A percentile compares a stretch with the other conserved stretches of the same genome.
Conservation (phyloP, 148 eudicot species). For the Dysphania ambrosioides region DNA sequence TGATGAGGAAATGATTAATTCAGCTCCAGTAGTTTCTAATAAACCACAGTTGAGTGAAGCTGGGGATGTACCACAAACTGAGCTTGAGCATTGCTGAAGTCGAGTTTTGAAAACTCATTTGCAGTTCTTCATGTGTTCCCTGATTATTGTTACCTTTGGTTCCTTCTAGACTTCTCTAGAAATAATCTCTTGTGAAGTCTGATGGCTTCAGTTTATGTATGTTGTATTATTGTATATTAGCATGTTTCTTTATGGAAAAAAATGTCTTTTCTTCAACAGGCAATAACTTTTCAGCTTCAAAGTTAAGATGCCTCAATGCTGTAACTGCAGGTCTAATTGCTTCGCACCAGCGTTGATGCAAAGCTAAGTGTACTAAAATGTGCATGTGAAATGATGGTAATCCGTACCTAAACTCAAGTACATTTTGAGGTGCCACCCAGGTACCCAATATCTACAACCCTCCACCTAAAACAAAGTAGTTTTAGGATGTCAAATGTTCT, state of each 20-base stretch:
- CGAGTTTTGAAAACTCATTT: not conserved
- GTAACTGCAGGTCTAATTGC: not conserved
- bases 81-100: conserved; percentile 22
- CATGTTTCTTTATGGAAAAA: not conserved
- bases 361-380: not conserved
- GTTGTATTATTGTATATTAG: conserved; percentile 15
- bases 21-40: conserved; percentile 29
- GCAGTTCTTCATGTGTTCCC: not conserved
- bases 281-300: not conserved
- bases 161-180: conserved; percentile 3
- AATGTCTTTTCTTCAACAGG: not conserved
- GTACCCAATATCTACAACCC: no score
- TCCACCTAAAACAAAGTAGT: no score
- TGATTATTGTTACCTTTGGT: conserved; percentile 12
- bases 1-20: conserved; percentile 33
- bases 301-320: not conserved
- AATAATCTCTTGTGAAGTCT: not conserved
- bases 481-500: not conserved
- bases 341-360: no score
- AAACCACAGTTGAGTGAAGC: conserved; percentile 29
- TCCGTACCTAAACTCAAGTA: no score
- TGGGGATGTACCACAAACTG: conserved; percentile 21
- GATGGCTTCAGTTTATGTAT: conserved; percentile 10
- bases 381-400: no score
- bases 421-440: no score